Evolutionary conservation across 2,329 filamentous ascomycete genomes (phyloP).

Genomic region (Talaromyces sp.): DNA sequence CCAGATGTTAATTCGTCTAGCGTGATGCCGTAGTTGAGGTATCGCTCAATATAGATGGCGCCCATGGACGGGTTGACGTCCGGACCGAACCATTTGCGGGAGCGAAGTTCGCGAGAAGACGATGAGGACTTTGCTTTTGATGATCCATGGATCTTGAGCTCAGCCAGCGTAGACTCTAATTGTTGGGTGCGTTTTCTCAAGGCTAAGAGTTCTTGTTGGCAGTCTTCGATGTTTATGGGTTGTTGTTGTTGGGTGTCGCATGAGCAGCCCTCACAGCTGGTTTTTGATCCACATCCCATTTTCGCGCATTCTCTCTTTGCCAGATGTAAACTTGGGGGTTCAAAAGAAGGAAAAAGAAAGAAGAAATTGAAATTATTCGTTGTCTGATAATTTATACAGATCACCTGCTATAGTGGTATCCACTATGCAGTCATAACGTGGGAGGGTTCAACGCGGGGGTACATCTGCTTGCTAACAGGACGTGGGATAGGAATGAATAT

Average conservation of each 20-base stretch:
- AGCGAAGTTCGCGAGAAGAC: slow-evolving; percentile 32
- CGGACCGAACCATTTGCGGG: slow-evolving; percentile 44
- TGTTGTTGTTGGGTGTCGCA: slow-evolving; percentile 22
- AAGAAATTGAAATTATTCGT: too few relatives aligned
- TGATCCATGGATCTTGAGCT: slow-evolving; percentile 21
- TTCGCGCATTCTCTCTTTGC: not conserved
- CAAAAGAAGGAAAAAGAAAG: not conserved
- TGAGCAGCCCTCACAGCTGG: slow-evolving; percentile 33
- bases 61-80: slow-evolving; percentile 41
- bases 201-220: slow-evolving; percentile 35
- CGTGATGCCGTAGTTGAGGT: slow-evolving; percentile 48
- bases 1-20: slow-evolving; percentile 46
- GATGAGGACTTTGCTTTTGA: slow-evolving; percentile 11
- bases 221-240: slow-evolving; percentile 37
- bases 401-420: not conserved
- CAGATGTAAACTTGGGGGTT: not conserved
- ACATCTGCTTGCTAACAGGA: not conserved
- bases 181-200: slow-evolving; percentile 36
- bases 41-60: slow-evolving; percentile 48
- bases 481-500: not conserved
- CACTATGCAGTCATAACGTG: slow-evolving; percentile 1
- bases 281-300: slow-evolving; percentile 20
- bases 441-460: not conserved
- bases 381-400: not conserved
- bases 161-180: slow-evolving; percentile 30